Base-by-base conservation (phyloP, 352 stramenopile genomes). In the Phytophthora megakarya region DNA sequence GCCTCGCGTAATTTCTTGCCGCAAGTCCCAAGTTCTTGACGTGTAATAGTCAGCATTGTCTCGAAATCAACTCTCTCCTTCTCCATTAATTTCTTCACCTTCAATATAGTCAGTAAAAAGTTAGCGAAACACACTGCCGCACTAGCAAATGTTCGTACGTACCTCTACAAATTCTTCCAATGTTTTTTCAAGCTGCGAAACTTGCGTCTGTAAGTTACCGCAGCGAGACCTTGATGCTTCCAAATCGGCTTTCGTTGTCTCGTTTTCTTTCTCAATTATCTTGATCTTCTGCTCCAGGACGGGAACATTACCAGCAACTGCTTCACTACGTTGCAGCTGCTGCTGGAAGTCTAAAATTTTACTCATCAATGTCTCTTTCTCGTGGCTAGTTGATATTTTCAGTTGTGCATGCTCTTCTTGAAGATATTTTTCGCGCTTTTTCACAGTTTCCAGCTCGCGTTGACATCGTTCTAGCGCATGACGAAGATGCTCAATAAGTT, bases 311-410 rank as follows among this genome's bases (percentile, higher is more conserved):
- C 73, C 72, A 12, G 33, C 42, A 5, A 51, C 44, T 12, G 65
- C 66, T 13, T 80, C 48, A 16, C 39, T 75, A 16, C 64, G 60
- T 39, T 87, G 78, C 15, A 91, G 61, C 22, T 61, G 69, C 18
- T 78, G 78, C 56, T 91, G 80, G 10, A 87, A 75, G 5, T 74
- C 74, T 13, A 88, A 40, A 18, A 89, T 76, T 62, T 91, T 89
- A 38, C 50, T 57, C 75, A 81, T 80, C 30, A 91, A 50, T 2
- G 71, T 18, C 42, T 87, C 77, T 21, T 86, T 86, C 48, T 89
- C 79, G 23, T 81, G 73, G 44, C 28, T 71, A 54, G 73, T 55
- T 10, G 78, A 47, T 6, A 69, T 11, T 26, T 86, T 78, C 7
- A 81, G 38, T 32, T 80, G 78, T 23, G 80, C 59, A 26, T 77